Evolutionary conservation across 2,329 filamentous ascomycete species (phyloP), one percentile per base, ranked within the genome.

Genomic region (Diaporthe sp.): DNA sequence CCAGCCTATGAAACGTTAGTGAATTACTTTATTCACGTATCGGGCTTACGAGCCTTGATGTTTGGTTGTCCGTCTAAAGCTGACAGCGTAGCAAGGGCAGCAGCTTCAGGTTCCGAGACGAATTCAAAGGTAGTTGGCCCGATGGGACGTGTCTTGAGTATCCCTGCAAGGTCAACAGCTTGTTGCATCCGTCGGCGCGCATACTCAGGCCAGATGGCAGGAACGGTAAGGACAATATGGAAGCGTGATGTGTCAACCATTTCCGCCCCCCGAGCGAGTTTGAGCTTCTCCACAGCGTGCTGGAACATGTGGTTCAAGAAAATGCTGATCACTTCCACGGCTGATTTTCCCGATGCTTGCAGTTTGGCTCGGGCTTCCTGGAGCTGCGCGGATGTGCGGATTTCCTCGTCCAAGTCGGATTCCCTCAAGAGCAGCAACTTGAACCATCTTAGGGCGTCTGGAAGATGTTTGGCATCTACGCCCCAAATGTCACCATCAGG

Each of bases 151-250:
- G 50, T 12, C 0, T 78, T 72, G 0, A 86, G 76, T 3, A 88
- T 83, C 0, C 86, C 86, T 0, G 86, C 83, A 0, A 66, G 25
- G 0, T 76, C 47, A 0, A 81, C 80, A 0, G 85, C 86, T 0
- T 81, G 61, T 0, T 78, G 75, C 86, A 88, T 87, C 0, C 80
- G 74, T 0, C 73, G 30, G 1, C 82, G 81, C 1, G 83, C 83
- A 71, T 85, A 85, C 0, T 81, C 77, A 0, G 84, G 83, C 86
- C 86, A 88, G 12, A 88, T 87, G 0, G 86, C 86, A 0, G 86
- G 86, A 0, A 88, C 50, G 0, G 86, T 87, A 1, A 86, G 76
- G 1, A 87, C 80, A 3, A 88, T 77, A 17, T 84, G 80, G 15
- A 87, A 80, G 0, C 45, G 77, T 8, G 78, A 76, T 12, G 74